phyloP scores from a whole-genome alignment of 2,329 filamentous ascomycete genomes.

The Paramyrothecium roridum region DNA sequence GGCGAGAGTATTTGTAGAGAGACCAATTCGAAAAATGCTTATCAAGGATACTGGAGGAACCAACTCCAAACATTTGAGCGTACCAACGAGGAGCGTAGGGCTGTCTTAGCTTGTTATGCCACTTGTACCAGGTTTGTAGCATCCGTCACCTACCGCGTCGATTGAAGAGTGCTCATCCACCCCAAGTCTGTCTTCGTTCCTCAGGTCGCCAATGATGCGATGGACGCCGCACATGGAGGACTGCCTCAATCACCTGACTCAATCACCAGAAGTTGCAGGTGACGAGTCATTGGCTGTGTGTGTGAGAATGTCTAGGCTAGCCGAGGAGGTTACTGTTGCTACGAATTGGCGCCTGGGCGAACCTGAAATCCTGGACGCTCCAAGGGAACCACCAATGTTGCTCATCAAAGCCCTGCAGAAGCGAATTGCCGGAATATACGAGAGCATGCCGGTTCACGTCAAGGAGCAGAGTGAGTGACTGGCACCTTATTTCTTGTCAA shows the following conservation, averaged over 20 bases:
- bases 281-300: constrained; percentile 43
- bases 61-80: constrained; percentile 4
- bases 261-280: constrained; percentile 36
- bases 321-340: constrained; percentile 13
- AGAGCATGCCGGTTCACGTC: constrained; percentile 16
- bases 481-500: too few relatives aligned
- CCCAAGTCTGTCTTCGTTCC: constrained; percentile 12
- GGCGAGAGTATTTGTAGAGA: constrained; percentile 11
- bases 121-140: neutral
- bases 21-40: constrained; percentile 7
- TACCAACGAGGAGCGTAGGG: constrained; percentile 28
- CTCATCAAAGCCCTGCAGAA: constrained; percentile 24
- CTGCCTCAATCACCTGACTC: constrained; percentile 38
- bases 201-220: constrained; percentile 39
- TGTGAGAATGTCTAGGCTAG: constrained; percentile 27
- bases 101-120: constrained; percentile 21
- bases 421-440: constrained; percentile 19
- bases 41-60: neutral
- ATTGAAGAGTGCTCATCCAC: neutral
- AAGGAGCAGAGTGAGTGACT: constrained; percentile 22
- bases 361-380: neutral
- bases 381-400: constrained; percentile 14
- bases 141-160: neutral
- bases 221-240: constrained; percentile 57
- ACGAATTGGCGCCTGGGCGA: constrained; percentile 11